Percentiles rank a stretch among this genome's conserved stretches.
Evolutionary conservation across 2,329 filamentous ascomycete genomes (phyloP).

Genomic region (Setomelanomma holmii): DNA sequence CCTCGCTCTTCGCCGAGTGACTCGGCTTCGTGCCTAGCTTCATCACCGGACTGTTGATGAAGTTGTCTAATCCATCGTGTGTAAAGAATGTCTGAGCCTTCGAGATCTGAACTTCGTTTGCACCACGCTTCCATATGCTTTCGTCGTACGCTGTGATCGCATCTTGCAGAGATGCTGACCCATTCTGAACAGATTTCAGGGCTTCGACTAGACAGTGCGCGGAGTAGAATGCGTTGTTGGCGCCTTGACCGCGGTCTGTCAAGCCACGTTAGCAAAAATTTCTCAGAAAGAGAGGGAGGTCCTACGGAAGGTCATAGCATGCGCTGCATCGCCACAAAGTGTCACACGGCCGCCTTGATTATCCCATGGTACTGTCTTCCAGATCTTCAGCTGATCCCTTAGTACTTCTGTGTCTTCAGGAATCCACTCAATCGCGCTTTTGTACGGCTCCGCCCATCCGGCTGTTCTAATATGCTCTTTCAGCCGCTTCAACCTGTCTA

Average conservation of each 20-base stretch:
- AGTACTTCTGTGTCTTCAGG: constrained; percentile 36
- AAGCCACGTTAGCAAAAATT: background rate
- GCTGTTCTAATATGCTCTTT: constrained; percentile 36
- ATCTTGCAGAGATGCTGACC: constrained; percentile 10
- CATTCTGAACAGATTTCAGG: constrained; percentile 23
- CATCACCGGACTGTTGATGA: constrained; percentile 39
- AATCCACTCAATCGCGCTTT: constrained; percentile 43
- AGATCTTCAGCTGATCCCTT: constrained; percentile 44
- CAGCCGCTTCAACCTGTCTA: constrained; percentile 26
- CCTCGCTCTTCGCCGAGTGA: constrained; percentile 36
- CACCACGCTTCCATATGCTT: constrained; percentile 35
- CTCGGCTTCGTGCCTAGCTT: constrained; percentile 39
- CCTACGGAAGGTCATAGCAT: constrained; percentile 51
- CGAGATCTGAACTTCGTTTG: constrained; percentile 41
- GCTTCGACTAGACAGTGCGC: constrained; percentile 37
- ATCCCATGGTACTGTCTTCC: constrained; percentile 45
- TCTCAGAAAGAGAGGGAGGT: background rate
- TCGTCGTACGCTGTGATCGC: constrained; percentile 37
- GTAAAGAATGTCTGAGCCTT: constrained; percentile 43
- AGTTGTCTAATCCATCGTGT: constrained; percentile 39
- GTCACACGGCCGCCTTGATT: constrained; percentile 42
- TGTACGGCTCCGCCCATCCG: constrained; percentile 44
- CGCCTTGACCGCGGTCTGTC: constrained; percentile 47
- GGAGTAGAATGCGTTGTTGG: constrained; percentile 48
- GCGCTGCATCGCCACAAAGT: constrained; percentile 49